Evolutionary conservation across 495 filamentous ascomycete genomes (phyloP).

Genomic region (Xylaria palmicola): DNA sequence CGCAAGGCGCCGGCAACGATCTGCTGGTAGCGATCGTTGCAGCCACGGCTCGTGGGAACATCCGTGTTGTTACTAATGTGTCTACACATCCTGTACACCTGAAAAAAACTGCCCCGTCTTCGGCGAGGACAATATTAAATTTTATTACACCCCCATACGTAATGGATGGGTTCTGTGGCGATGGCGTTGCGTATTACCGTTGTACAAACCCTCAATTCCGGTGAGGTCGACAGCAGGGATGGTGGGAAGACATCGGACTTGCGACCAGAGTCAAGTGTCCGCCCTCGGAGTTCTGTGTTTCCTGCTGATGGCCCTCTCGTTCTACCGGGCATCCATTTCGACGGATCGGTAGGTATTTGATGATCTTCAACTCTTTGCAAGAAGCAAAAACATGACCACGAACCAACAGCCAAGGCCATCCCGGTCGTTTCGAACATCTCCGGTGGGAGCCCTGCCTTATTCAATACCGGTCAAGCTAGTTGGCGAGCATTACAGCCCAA

Average conservation of each 20-base stretch:
- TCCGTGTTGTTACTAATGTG: background rate
- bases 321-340: background rate
- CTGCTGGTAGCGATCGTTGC: background rate
- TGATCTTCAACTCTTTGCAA: background rate
- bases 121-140: background rate
- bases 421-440: constrained; percentile 7
- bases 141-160: background rate
- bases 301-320: background rate
- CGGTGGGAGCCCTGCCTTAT: background rate
- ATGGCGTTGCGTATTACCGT: background rate
- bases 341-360: background rate
- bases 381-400: background rate
- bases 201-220: background rate
- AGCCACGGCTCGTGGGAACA: background rate
- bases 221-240: background rate
- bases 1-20: background rate
- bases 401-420: background rate
- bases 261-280: background rate
- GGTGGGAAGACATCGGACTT: background rate
- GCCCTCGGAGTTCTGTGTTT: background rate
- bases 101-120: background rate
- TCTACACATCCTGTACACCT: background rate
- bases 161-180: background rate
- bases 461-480: background rate
- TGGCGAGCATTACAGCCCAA: background rate